Evolutionary conservation across 306 rosid genomes (phyloP), one percentile per base, ranked within the genome.

Genomic region (Rosa persica): DNA sequence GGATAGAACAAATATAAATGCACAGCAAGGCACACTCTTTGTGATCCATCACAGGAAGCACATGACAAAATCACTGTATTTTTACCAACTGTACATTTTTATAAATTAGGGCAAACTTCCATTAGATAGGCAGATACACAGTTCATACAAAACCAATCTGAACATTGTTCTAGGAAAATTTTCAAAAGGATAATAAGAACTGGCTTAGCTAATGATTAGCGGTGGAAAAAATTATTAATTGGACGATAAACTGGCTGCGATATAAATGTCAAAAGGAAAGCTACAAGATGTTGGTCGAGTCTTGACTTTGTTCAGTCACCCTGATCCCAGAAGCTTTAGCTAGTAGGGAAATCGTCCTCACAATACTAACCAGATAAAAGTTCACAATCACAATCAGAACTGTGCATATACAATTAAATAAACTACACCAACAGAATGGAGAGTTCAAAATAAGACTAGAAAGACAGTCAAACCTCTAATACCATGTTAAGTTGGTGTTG

Each of bases 51-150:
- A 12, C 25, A 25, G 12, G 40, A 70, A 47, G 60, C 6, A 58
- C 58, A 70, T 12, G 42, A 62, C 20, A 30, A 27, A 62, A 27
- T 20, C 39, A 12, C 39, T 1, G n/a, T 6, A 62, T 62, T 12
- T 30, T 62, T 62, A 12, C 67, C 57, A 80, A 70, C 25, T 36
- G 48, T 74, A 39, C 69, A 51, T 48, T 65, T 30, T 79, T 8
- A 27, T 62, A 34, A 30, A 62, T 30, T 12, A 15, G n/a, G 17
- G 11, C 5, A 11, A 34, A 12, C n/a, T 27, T 62, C 68, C 68
- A 30, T 62, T 61, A 23, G 19, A 30, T 13, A 62, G n/a, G n/a
- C 68, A 62, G 68, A 62, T 30, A 62, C 2, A 23, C 43, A 62
- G 38, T 23, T 25, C 67, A 60, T 13, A 23, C 5, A 23, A 60